phyloP scores from a whole-genome alignment of 2,329 filamentous ascomycete species.

The Xylaria sp. region DNA sequence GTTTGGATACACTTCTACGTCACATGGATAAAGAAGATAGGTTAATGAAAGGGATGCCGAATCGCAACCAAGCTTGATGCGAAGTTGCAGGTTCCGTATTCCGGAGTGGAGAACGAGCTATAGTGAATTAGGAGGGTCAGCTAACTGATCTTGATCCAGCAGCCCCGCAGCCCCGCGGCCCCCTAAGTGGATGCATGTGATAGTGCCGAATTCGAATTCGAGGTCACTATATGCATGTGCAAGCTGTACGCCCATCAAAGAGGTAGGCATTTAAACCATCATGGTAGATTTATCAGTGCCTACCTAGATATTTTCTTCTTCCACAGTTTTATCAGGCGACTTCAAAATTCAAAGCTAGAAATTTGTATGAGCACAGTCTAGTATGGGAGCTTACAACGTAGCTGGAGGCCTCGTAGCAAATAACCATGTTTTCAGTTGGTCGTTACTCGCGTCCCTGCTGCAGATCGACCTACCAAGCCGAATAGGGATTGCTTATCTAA shows the following conservation, averaged over 20 bases:
- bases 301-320: background rate
- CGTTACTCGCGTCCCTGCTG: background rate
- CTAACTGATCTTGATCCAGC: background rate
- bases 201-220: conserved; percentile 2
- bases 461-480: background rate
- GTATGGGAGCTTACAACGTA: background rate
- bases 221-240: background rate
- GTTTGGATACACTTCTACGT: conserved; percentile 10
- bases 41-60: background rate
- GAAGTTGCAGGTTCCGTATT: conserved; percentile 23
- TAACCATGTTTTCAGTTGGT: background rate
- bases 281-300: background rate
- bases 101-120: conserved; percentile 3
- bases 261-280: background rate
- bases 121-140: background rate
- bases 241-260: background rate
- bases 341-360: background rate
- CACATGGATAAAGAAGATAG: background rate
- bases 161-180: conserved; percentile 7
- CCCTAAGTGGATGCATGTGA: conserved; percentile 6
- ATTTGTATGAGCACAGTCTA: background rate
- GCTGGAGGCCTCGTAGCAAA: background rate
- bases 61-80: conserved; percentile 8
- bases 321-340: background rate
- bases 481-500: background rate